These are phyloP conservation scores for Suhomyces xylopsoci DNA, from an alignment of 805 yeast species.

Conservation along the genomic window DNA sequence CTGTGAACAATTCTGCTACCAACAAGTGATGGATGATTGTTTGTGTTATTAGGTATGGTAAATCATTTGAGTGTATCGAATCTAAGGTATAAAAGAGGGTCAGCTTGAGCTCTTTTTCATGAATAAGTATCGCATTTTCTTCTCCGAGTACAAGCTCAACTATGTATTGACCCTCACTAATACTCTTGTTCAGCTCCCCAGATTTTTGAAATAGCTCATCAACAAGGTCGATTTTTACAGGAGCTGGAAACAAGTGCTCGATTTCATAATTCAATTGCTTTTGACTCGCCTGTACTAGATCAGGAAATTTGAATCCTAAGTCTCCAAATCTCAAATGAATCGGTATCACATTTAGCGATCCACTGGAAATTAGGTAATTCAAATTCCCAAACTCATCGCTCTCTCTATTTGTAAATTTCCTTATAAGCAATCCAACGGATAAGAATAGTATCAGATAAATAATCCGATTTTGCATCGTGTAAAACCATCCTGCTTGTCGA, in stretches of 20 bases:
- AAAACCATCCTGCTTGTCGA: neutral
- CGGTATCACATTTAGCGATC: conserved; percentile 12
- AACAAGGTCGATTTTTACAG: conserved; percentile 11
- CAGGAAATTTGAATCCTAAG: conserved; percentile 58
- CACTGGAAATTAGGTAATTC: neutral
- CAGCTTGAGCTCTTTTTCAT: conserved; percentile 38
- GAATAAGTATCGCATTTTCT: conserved; percentile 44
- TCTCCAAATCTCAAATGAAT: conserved; percentile 29
- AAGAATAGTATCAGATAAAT: neutral
- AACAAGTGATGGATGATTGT: conserved; percentile 31
- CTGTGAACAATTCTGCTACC: conserved; percentile 18
- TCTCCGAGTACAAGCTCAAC: conserved; percentile 39
- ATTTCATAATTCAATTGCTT: conserved; percentile 27
- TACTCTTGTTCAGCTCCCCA: neutral
- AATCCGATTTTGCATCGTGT: neutral
- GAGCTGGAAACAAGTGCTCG: conserved; percentile 3
- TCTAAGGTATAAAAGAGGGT: conserved; percentile 39
- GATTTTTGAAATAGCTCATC: conserved; percentile 1
- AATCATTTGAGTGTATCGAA: conserved; percentile 52
- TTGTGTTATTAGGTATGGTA: conserved; percentile 62
- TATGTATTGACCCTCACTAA: conserved; percentile 15
- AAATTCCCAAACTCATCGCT: neutral
- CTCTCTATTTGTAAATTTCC: neutral
- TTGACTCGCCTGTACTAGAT: conserved; percentile 52
- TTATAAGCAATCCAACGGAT: neutral